A percentile compares a stretch with the other conserved stretches of the same genome.
These are phyloP conservation scores for Colletotrichum tanaceti DNA, from an alignment of 2,329 filamentous ascomycete species.

Conservation along the genomic window DNA sequence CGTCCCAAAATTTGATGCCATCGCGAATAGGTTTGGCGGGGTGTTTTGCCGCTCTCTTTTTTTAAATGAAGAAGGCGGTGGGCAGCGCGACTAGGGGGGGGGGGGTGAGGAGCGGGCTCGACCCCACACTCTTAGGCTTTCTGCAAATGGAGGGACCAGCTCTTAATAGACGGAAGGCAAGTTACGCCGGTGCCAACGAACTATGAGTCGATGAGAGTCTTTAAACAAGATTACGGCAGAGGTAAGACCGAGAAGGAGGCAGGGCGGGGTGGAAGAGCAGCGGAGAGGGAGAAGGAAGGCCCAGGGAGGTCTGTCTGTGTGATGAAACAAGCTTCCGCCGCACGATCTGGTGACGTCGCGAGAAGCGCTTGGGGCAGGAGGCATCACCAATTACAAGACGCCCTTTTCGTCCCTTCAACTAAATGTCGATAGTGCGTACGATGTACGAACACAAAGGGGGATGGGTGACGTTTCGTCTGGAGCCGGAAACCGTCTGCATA, in stretches of 20 bases:
- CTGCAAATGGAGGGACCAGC: slow-evolving; percentile 8
- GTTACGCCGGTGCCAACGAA: too few species aligned
- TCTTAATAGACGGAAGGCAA: too few species aligned
- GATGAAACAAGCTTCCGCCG: slow-evolving; percentile 1
- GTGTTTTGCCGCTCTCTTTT: neutral
- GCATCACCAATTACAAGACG: neutral
- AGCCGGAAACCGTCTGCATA: slow-evolving; percentile 7
- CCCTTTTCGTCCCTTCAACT: slow-evolving; percentile 3
- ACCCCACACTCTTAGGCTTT: neutral
- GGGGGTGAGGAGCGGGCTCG: neutral
- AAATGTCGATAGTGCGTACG: neutral
- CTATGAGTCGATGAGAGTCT: too few species aligned
- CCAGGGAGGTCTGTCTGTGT: slow-evolving; percentile 2
- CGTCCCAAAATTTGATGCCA: slow-evolving; percentile 27
- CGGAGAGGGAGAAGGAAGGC: too few species aligned
- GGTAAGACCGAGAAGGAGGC: too few species aligned
- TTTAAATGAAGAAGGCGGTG: slow-evolving; percentile 27
- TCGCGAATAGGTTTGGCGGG: slow-evolving; percentile 34
- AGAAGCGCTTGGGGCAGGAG: neutral
- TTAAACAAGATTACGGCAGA: too few species aligned
- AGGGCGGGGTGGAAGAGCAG: too few species aligned
- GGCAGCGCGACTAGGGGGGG: too few species aligned
- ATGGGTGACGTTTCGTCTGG: slow-evolving; percentile 38
- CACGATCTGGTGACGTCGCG: neutral
- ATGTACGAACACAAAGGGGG: too few species aligned